phyloP scores from a whole-genome alignment of 2,329 filamentous ascomycete genomes.

The Sarocladium brachiariae region DNA sequence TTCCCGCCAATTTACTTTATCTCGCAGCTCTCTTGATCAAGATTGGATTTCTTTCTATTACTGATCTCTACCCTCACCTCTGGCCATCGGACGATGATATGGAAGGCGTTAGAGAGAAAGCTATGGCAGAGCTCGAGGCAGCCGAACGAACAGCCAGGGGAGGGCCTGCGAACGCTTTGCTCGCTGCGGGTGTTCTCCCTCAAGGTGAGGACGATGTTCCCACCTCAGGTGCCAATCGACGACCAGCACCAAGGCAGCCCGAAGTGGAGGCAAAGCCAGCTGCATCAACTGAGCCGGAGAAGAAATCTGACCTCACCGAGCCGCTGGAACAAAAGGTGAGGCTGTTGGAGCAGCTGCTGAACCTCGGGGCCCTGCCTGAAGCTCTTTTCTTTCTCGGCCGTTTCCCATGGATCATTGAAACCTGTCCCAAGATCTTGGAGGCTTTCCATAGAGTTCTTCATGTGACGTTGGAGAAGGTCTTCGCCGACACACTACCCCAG shows the following conservation, averaged over 20 bases:
- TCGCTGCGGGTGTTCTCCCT: constrained; percentile 76
- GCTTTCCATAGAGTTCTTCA: constrained; percentile 79
- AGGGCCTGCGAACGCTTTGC: constrained; percentile 74
- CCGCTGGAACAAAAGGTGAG: constrained; percentile 83
- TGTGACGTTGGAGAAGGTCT: constrained; percentile 72
- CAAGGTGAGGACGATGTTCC: constrained; percentile 63
- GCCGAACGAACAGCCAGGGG: constrained; percentile 60
- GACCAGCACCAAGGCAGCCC: constrained; percentile 35
- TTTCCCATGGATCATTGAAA: constrained; percentile 87
- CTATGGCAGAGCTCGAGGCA: constrained; percentile 70
- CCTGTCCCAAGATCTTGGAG: constrained; percentile 72
- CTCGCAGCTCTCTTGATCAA: constrained; percentile 90
- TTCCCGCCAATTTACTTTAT: constrained; percentile 90
- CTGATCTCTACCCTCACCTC: constrained; percentile 86
- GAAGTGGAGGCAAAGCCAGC: constrained; percentile 43
- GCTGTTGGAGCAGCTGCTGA: constrained; percentile 76
- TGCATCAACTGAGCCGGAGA: constrained; percentile 37
- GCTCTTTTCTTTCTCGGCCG: constrained; percentile 85
- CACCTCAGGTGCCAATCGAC: constrained; percentile 16
- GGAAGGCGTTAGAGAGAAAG: constrained; percentile 62
- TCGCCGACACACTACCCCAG: constrained; percentile 36
- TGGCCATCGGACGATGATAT: constrained; percentile 81
- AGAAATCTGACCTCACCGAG: constrained; percentile 48
- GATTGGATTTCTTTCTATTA: constrained; percentile 89
- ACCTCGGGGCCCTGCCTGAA: constrained; percentile 88